A percentile compares a stretch with the other conserved stretches of the same genome.
These are phyloP conservation scores for Venturia pyrina DNA, from an alignment of 2,329 filamentous ascomycete genomes.

Conservation along the genomic window DNA sequence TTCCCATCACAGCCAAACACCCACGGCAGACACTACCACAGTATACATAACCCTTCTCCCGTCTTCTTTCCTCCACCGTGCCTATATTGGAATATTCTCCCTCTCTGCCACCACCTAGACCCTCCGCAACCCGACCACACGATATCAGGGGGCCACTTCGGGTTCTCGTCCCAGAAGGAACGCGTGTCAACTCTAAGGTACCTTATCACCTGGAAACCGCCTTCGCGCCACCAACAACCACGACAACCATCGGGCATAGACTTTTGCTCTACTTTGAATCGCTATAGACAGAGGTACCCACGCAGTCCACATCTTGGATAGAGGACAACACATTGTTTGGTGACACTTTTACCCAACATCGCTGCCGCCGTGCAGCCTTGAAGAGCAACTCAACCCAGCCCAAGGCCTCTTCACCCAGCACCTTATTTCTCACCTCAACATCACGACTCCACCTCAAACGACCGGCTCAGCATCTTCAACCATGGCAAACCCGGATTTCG, in stretches of 20 bases:
- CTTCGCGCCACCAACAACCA: neutral
- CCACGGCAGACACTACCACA: no score
- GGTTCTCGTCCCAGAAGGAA: neutral
- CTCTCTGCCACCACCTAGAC: neutral
- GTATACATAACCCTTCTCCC: neutral
- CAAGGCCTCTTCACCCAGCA: neutral
- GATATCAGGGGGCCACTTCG: neutral
- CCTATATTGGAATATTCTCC: no score
- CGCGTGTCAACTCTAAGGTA: no score
- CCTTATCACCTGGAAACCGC: neutral
- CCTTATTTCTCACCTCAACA: neutral
- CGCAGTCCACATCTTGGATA: neutral
- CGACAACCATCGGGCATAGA: neutral
- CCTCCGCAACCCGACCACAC: neutral
- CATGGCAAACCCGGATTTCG: constrained; percentile 32
- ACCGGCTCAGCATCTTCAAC: neutral
- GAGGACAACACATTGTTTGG: neutral
- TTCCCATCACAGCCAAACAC: neutral
- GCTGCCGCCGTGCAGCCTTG: neutral
- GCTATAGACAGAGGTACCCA: neutral
- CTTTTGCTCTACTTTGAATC: neutral
- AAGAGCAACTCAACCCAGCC: neutral
- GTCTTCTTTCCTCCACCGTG: neutral
- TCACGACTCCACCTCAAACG: neutral
- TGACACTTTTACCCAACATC: neutral